Percentiles rank a stretch among this genome's conserved stretches.
These are phyloP conservation scores for Thermochaetoides thermophila DNA, from an alignment of 495 filamentous ascomycete genomes.

Conservation along the genomic window DNA sequence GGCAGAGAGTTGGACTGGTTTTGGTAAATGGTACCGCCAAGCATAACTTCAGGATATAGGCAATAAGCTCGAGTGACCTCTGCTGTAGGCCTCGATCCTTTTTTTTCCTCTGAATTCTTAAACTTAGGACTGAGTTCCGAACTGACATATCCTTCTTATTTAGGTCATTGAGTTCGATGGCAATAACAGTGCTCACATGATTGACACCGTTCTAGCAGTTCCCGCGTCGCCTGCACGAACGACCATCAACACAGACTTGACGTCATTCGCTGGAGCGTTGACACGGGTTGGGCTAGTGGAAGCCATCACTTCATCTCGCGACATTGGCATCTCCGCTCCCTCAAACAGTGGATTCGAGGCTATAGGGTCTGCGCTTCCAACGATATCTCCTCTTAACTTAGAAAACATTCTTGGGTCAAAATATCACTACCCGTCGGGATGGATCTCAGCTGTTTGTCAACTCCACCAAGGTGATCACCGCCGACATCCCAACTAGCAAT, in stretches of 20 bases:
- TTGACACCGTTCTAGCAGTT: conserved; percentile 43
- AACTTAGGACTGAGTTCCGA: too few species aligned
- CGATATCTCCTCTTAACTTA: conserved; percentile 6
- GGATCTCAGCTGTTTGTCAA: conserved; percentile 36
- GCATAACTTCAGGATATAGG: conserved; percentile 14
- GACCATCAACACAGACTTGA: conserved; percentile 25
- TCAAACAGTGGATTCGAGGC: conserved; percentile 14
- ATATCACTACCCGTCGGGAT: conserved; percentile 28
- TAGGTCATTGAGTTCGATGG: conserved; percentile 22
- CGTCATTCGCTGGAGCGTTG: conserved; percentile 45
- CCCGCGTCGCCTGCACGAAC: conserved; percentile 22
- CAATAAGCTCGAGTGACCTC: conserved; percentile 9
- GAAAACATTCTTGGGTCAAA: conserved; percentile 13
- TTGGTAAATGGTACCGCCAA: conserved; percentile 9
- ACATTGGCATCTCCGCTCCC: conserved; percentile 50
- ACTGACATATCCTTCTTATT: too few species aligned
- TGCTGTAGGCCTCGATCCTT: conserved; percentile 6
- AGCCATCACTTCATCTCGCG: conserved; percentile 24
- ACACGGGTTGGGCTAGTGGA: conserved; percentile 28
- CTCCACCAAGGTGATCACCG: conserved; percentile 28
- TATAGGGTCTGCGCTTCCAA: conserved; percentile 10
- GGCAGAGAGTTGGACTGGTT: conserved; percentile 17
- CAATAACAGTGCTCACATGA: conserved; percentile 51
- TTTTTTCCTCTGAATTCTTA: too few species aligned
- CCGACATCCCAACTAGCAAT: conserved; percentile 35